Percentiles rank a stretch among this genome's conserved stretches.
Conservation (phyloP, 306 rosid genomes). For the Quercus alba region DNA sequence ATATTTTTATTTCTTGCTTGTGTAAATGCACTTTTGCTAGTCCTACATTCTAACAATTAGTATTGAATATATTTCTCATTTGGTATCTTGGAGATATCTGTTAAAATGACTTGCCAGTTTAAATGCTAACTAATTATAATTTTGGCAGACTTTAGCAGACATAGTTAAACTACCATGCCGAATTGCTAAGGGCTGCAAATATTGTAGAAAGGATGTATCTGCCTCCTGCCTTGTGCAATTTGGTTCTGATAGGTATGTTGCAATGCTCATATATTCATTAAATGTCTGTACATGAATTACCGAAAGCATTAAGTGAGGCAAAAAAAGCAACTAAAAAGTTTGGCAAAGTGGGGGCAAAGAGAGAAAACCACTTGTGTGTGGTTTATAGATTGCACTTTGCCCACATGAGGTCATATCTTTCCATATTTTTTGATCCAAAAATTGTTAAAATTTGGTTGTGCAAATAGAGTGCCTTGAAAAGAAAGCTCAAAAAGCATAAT, state of each 20-base stretch:
- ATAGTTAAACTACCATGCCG: conserved; percentile 84
- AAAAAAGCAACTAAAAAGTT: neutral
- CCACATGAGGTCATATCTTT: too few relatives aligned
- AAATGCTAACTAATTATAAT: conserved; percentile 11
- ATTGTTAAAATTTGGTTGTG: too few relatives aligned
- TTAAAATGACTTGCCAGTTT: conserved; percentile 2
- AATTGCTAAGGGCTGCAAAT: conserved; percentile 90
- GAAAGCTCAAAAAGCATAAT: too few relatives aligned
- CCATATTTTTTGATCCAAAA: too few relatives aligned
- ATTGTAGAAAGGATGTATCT: conserved; percentile 64
- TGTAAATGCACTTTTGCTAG: too few relatives aligned
- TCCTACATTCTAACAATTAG: too few relatives aligned
- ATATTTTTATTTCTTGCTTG: too few relatives aligned
- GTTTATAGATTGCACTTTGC: too few relatives aligned
- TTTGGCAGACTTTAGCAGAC: conserved; percentile 84
- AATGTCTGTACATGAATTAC: conserved; percentile 15
- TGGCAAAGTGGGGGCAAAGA: too few relatives aligned
- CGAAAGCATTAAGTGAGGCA: neutral
- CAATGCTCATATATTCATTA: conserved; percentile 18
- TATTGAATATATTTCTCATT: neutral
- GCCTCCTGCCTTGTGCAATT: conserved; percentile 89
- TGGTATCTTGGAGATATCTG: neutral
- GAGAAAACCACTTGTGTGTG: too few relatives aligned
- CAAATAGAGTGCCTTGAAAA: too few relatives aligned
- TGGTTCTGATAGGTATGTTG: conserved; percentile 61